Evolutionary conservation across 2,329 filamentous ascomycete species (phyloP).

Genomic region (Calonectria multiphialidica): DNA sequence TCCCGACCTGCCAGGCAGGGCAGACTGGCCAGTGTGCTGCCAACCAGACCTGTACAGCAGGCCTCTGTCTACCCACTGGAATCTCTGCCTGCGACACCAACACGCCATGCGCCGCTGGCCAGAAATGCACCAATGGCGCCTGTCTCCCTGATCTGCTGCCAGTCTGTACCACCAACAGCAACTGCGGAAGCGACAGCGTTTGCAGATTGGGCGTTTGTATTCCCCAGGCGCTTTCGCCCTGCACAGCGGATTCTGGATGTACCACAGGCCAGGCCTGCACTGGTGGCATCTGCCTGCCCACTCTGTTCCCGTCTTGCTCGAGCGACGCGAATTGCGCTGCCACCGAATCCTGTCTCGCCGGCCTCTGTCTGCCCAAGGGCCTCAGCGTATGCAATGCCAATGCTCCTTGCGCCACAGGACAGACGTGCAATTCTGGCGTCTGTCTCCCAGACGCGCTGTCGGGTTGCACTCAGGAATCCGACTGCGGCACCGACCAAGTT

Average conservation of each 20-base stretch:
- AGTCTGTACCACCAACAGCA: not conserved
- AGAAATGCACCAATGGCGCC: not conserved
- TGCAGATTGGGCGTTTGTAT: conserved; percentile 12
- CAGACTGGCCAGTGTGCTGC: conserved; percentile 1
- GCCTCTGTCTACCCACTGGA: conserved; percentile 1
- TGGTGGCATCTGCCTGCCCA: conserved; percentile 1
- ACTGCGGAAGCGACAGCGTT: not conserved
- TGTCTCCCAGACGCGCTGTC: conserved; percentile 12
- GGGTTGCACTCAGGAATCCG: not conserved
- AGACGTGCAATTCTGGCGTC: conserved; percentile 5
- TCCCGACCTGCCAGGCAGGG: not conserved
- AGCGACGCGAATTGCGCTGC: not conserved
- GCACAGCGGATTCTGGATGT: not conserved
- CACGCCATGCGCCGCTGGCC: not conserved
- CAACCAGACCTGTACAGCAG: conserved; percentile 3
- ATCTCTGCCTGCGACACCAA: not conserved
- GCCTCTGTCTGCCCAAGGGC: not conserved
- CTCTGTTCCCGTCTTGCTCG: not conserved
- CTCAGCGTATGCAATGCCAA: not conserved
- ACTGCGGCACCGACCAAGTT: not conserved
- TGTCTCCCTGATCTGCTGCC: conserved; percentile 1
- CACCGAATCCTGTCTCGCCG: not conserved
- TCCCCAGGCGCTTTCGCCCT: not conserved
- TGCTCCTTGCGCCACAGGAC: not conserved
- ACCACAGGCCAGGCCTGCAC: not conserved